Conservation (phyloP, 345 rosid species). For the Lepidium africanum region DNA sequence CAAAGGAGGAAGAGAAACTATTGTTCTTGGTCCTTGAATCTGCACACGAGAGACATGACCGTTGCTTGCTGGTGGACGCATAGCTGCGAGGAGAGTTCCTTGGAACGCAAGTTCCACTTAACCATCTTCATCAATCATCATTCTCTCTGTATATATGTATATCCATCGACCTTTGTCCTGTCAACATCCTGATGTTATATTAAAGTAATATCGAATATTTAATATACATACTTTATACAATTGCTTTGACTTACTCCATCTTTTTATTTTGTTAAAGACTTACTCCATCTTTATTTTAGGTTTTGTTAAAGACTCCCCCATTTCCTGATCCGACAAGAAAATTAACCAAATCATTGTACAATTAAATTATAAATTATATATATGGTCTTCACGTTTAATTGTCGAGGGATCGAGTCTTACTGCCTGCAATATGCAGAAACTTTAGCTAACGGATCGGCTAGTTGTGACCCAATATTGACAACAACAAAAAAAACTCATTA, state of each 20-base stretch:
- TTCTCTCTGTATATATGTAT: constrained; percentile 7
- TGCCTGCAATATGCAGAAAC: too few species aligned
- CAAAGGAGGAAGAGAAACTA: constrained; percentile 17
- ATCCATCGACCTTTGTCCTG: not conserved
- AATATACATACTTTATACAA: constrained; percentile 4
- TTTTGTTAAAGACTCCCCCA: not conserved
- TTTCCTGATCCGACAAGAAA: not conserved
- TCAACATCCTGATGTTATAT: not conserved
- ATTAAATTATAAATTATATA: not conserved
- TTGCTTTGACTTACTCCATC: constrained; percentile 26
- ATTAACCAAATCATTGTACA: not conserved
- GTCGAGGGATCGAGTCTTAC: too few species aligned
- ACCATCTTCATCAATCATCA: constrained; percentile 22
- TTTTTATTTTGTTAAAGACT: not conserved
- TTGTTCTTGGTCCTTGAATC: constrained; percentile 27
- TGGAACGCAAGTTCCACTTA: constrained; percentile 16
- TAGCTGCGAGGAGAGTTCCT: constrained; percentile 8
- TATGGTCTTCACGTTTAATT: too few species aligned
- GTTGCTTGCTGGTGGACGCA: constrained; percentile 21
- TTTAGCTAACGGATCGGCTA: too few species aligned
- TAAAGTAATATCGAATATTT: not conserved
- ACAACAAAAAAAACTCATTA: too few species aligned
- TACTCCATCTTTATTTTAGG: constrained; percentile 11
- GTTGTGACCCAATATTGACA: too few species aligned
- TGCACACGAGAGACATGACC: constrained; percentile 23